Base-by-base conservation (phyloP, 495 filamentous ascomycete species). In the Penicillium daleae region DNA sequence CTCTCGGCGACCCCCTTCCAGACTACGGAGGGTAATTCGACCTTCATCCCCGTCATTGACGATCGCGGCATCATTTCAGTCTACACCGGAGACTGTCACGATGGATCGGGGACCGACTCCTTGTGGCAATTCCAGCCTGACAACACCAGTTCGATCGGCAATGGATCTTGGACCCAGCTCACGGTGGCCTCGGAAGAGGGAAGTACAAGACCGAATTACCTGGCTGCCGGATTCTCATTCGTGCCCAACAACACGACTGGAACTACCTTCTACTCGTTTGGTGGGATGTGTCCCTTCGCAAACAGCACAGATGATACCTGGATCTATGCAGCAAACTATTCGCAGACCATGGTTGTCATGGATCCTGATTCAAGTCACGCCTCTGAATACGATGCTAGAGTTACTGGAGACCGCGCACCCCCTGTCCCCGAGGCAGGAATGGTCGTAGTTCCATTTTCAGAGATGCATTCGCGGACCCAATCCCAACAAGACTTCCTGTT, bases 391-490 rank as follows among this genome's bases (percentile, higher is more conserved):
- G 53, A 74, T 26, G 64, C 82, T 3, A 72, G 71, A 44, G 69
- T 76, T 9, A 78, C 74, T 22, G 71, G 79, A n/a, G 76, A 76
- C 39, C 78, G 82, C 46, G 85, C 81, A 26, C 79, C 84, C 3
- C 92, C 92, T 0, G 86, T 96, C 55, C 80, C 92, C 6, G 92
- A 94, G 72, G 94, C 94, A 13, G 94, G 94, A 4, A 95, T 96
- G 76, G 89, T 87, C 1, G 85, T 96, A 27, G 95, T 93, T 5
- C 82, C 86, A 0, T 79, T 96, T 26, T 60, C 77, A 21, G 85
- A 89, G 10, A 89, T 90, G 37, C 88, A 81, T 58, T 86, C 85
- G 0, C 76, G 77, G 4, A 76, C 69, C 6, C 82, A 78, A n/a
- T 76, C 77, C 67, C 87, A 92, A 69, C 87, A 87, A 53, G 87